phyloP scores from a whole-genome alignment of 345 rosid genomes.

The Eucalyptus dawsonii region DNA sequence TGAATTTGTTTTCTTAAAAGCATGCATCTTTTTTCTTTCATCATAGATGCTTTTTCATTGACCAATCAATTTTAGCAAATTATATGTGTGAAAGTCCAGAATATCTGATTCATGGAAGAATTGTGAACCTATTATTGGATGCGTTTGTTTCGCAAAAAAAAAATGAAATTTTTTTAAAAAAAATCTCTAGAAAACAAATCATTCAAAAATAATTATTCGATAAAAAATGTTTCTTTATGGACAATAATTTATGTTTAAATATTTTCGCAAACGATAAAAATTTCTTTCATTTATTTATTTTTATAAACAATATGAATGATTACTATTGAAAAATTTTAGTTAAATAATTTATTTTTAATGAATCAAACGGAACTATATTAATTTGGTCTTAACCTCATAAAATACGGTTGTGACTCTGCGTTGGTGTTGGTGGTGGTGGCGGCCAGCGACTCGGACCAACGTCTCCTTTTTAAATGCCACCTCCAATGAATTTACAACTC shows the following conservation, averaged over 20 bases:
- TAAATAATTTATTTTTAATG: background rate
- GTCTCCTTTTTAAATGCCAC: background rate
- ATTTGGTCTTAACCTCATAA: background rate
- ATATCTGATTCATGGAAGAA: background rate
- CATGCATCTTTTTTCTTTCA: background rate
- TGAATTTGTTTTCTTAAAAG: background rate
- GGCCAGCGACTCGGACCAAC: background rate
- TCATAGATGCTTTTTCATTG: background rate
- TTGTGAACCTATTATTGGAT: background rate
- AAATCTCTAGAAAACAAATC: too few species aligned
- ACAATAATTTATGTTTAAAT: background rate
- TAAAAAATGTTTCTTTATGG: accelerated
- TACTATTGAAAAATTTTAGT: background rate
- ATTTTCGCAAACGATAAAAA: accelerated
- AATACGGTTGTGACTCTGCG: background rate
- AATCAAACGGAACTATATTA: accelerated
- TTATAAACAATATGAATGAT: background rate
- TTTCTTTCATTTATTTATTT: background rate
- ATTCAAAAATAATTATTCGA: background rate
- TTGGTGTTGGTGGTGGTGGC: background rate
- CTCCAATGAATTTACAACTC: background rate
- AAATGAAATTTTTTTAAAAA: background rate
- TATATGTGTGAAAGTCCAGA: background rate
- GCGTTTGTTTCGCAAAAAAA: background rate
- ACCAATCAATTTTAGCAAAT: background rate